A percentile compares a stretch with the other conserved stretches of the same genome.
Evolutionary conservation across 2,329 filamentous ascomycete genomes (phyloP).

Genomic region (Pseudogymnoascus sp.): DNA sequence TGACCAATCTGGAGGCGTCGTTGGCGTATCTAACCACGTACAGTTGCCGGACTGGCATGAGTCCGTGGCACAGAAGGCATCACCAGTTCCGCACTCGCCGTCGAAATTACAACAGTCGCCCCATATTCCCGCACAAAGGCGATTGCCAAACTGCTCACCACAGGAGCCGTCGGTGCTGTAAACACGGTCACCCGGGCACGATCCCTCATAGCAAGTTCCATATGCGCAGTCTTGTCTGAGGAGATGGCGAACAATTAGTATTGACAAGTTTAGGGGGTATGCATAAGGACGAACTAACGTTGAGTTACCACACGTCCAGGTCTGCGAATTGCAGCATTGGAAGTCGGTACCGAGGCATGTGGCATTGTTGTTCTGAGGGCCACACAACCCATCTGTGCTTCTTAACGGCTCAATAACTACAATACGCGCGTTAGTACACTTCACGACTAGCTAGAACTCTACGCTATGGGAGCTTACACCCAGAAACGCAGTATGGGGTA

Average conservation of each 20-base stretch:
- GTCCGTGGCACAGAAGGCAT: slow-evolving; percentile 19
- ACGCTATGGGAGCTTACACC: slow-evolving; percentile 27
- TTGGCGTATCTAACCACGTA: slow-evolving; percentile 20
- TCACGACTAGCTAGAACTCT: too few species aligned
- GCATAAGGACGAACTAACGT: slow-evolving; percentile 18
- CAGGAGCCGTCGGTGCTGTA: slow-evolving; percentile 31
- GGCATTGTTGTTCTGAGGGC: slow-evolving; percentile 26
- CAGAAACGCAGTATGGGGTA: slow-evolving; percentile 25
- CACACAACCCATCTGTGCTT: slow-evolving; percentile 26
- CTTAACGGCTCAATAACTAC: slow-evolving; percentile 24
- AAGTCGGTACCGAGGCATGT: slow-evolving; percentile 26
- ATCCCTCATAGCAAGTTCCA: slow-evolving; percentile 30
- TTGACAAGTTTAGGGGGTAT: not conserved
- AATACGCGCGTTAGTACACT: not conserved
- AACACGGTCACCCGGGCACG: slow-evolving; percentile 24
- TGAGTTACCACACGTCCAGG: slow-evolving; percentile 26
- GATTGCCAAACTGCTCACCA: slow-evolving; percentile 25
- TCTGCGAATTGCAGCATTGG: slow-evolving; percentile 30
- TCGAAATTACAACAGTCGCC: slow-evolving; percentile 27
- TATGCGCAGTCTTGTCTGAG: slow-evolving; percentile 26
- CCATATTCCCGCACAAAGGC: slow-evolving; percentile 28
- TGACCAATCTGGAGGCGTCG: slow-evolving; percentile 22
- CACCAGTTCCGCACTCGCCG: slow-evolving; percentile 23
- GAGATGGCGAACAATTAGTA: slow-evolving; percentile 5
- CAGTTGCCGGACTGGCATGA: slow-evolving; percentile 20